Evolutionary conservation across 495 filamentous ascomycete species (phyloP).

Genomic region (Hapsidospora chrysogenum): DNA sequence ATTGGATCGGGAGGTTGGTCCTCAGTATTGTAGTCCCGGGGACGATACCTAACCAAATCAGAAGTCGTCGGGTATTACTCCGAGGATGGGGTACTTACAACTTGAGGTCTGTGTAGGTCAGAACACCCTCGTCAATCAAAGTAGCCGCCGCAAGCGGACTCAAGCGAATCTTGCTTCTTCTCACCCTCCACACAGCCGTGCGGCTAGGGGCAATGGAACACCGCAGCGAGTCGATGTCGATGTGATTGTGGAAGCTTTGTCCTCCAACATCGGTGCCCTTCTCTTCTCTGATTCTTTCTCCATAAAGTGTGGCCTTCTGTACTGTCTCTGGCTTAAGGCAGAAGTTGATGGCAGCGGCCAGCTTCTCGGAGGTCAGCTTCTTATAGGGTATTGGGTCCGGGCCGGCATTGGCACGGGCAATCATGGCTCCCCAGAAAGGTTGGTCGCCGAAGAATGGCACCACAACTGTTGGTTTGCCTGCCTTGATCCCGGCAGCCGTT

Average conservation of each 20-base stretch:
- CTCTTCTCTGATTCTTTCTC: slow-evolving; percentile 44
- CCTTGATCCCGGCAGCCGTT: slow-evolving; percentile 54
- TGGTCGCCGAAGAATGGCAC: slow-evolving; percentile 82
- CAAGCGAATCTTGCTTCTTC: slow-evolving; percentile 41
- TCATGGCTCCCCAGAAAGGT: slow-evolving; percentile 69
- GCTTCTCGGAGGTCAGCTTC: slow-evolving; percentile 40
- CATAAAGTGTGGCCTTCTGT: slow-evolving; percentile 39
- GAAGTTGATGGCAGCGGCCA: slow-evolving; percentile 44
- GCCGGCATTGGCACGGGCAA: slow-evolving; percentile 54
- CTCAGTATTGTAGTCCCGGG: slow-evolving; percentile 53
- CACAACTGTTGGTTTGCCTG: slow-evolving; percentile 54
- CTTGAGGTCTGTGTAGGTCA: slow-evolving; percentile 50
- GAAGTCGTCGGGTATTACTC: slow-evolving; percentile 6
- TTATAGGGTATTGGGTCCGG: slow-evolving; percentile 56
- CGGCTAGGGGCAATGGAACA: slow-evolving; percentile 48
- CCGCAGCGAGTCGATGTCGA: slow-evolving; percentile 40
- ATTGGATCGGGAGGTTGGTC: slow-evolving; percentile 59
- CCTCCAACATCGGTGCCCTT: slow-evolving; percentile 45
- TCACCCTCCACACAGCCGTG: slow-evolving; percentile 54
- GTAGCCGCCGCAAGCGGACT: slow-evolving; percentile 54
- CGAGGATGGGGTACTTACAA: slow-evolving; percentile 28
- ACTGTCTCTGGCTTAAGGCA: slow-evolving; percentile 39
- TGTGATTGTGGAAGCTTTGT: slow-evolving; percentile 50
- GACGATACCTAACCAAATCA: slow-evolving; percentile 33
- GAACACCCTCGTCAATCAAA: slow-evolving; percentile 39